Percentiles rank a stretch among this genome's conserved stretches.
These are phyloP conservation scores for Wickerhamiella vanderwaltii DNA, from an alignment of 805 yeast genomes.

Conservation along the genomic window DNA sequence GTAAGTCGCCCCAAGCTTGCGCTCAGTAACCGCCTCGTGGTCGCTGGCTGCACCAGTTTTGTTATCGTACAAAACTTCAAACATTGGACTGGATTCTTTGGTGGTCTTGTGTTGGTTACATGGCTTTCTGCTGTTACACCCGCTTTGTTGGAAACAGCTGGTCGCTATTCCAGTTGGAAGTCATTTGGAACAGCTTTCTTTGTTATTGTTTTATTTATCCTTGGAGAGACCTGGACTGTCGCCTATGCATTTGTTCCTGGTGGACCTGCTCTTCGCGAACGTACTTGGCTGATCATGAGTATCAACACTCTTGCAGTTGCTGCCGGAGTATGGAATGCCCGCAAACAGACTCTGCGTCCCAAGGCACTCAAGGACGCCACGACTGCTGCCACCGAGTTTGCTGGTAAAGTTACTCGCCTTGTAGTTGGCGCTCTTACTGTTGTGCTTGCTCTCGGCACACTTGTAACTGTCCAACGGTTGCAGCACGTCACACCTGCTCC, in stretches of 20 bases:
- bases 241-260: constrained; percentile 98
- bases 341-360: neutral
- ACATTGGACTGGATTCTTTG: constrained; percentile 65
- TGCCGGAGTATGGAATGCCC: constrained; percentile 36
- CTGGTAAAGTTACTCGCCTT: constrained; percentile 20
- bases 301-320: constrained; percentile 42
- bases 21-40: constrained; percentile 28
- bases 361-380: constrained; percentile 11
- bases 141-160: constrained; percentile 43
- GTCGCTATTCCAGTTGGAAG: constrained; percentile 42
- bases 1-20: constrained; percentile 23
- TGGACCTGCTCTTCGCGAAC: constrained; percentile 76
- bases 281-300: constrained; percentile 64
- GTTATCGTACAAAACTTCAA: constrained; percentile 37
- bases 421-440: constrained; percentile 25
- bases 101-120: constrained; percentile 50
- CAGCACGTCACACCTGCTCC: constrained; percentile 53
- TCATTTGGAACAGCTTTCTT: constrained; percentile 31
- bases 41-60: constrained; percentile 40
- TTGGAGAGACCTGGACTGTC: constrained; percentile 92
- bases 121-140: constrained; percentile 56
- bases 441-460: constrained; percentile 35
- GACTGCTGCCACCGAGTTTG: constrained; percentile 17
- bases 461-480: constrained; percentile 45
- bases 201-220: constrained; percentile 43